Base-by-base conservation (phyloP, 345 rosid genomes). In the Populus ilicifolia region DNA sequence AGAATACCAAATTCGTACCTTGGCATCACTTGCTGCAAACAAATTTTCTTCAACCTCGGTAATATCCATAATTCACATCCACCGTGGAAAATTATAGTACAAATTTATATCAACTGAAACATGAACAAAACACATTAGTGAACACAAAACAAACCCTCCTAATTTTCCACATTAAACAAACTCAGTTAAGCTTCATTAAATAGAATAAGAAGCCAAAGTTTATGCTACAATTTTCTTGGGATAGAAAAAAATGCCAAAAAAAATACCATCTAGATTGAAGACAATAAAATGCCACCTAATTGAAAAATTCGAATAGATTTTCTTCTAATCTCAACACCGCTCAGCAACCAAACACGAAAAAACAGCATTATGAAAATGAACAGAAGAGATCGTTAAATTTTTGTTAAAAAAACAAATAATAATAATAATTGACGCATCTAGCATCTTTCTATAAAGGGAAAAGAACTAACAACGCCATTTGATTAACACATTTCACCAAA, bases 21-120 rank as follows among this genome's bases (percentile, higher is more conserved):
- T 96, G 74, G 98, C 98, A 90, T 96, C 99, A 76, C 89, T 88
- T 18, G 89, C 96, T 8, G 97, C 97, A 82, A 96, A 94, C 38
- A 92, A 86, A 83, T 83, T 94, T 83, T 96, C 99, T 82, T 96
- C 99, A 69, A 94, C 92, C 86, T 96, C 97, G 21, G 83, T 76
- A 36, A 85, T 79, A 81, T 96, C 99, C 99, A 96, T 96, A 67
- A 66, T 83, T 83, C 78, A 75, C 85, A 78, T 35, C 86, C 86
- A 86, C 84, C 46, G 41, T 17, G 30, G 78, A 78, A 75, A 77
- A 30, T 79, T 82, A 78, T 76, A 65, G 52, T 36, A 68, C 74
- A 66, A 84, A 72, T 78, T 84, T 89, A 88, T 70, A 70, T 69
- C 14, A 63, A 73, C 94, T 91, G 91, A 77, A 72, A 81, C 20